Evolutionary conservation across 176 grass and related monocot genomes (phyloP).

Genomic region (Lolium rigidum): DNA sequence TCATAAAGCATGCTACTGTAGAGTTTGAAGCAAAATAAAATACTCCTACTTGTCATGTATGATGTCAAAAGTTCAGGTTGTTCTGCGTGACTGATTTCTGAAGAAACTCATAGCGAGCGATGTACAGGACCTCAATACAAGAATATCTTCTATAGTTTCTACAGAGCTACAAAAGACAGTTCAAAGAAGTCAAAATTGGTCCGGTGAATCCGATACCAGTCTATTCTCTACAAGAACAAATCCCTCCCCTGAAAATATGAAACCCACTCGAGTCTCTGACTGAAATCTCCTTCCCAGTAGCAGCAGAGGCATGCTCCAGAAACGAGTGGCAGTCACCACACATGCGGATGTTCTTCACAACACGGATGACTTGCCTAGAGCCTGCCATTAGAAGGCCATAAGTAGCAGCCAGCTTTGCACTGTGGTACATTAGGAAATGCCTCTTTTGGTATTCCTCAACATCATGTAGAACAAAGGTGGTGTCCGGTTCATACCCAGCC

Average conservation of each 20-base stretch:
- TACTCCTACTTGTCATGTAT: no score
- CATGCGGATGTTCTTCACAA: conserved; percentile 70
- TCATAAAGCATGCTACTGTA: no score
- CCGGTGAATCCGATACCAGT: conserved; percentile 16
- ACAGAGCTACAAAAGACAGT: conserved; percentile 23
- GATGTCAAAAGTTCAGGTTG: conserved; percentile 3
- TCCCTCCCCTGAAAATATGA: conserved; percentile 62
- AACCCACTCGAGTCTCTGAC: conserved; percentile 67
- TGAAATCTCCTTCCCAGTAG: conserved; percentile 53
- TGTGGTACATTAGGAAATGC: conserved; percentile 80
- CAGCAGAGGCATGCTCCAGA: conserved; percentile 56
- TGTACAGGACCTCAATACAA: conserved; percentile 42
- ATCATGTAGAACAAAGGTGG: conserved; percentile 72
- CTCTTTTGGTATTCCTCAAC: conserved; percentile 80
- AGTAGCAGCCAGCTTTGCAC: conserved; percentile 63
- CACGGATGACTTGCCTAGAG: conserved; percentile 31
- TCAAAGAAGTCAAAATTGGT: conserved; percentile 44
- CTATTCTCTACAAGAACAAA: conserved; percentile 64
- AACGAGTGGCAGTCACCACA: conserved; percentile 81
- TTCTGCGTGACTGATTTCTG: conserved; percentile 2
- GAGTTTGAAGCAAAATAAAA: no score
- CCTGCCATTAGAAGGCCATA: conserved; percentile 60
- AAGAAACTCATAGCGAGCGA: conserved; percentile 32
- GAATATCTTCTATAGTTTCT: conserved; percentile 40
- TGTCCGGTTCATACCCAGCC: conserved; percentile 69